Conservation (phyloP, 768 basidiomycete genomes). For the Strobilomyces echinocephalus region DNA sequence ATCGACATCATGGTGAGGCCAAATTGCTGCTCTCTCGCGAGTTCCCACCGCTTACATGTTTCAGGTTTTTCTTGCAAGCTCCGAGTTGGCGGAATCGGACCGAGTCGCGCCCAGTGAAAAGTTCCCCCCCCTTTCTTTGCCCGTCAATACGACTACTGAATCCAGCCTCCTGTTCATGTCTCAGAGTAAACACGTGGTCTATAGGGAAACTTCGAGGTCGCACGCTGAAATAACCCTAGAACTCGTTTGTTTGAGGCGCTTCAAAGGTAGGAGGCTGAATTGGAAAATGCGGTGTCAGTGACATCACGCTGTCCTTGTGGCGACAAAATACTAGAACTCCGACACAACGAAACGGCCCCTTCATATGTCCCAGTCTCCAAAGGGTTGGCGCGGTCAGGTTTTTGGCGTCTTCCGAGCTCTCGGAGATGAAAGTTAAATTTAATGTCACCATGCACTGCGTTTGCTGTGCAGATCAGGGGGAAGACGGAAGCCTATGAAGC, state of each 20-base stretch:
- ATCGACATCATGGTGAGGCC: no score
- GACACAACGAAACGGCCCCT: background rate
- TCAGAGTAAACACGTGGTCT: background rate
- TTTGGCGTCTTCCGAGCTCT: background rate
- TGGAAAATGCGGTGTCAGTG: background rate
- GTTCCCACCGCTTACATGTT: background rate
- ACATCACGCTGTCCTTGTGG: background rate
- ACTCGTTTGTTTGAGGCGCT: background rate
- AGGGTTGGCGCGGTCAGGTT: background rate
- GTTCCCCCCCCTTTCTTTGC: background rate
- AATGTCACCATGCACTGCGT: background rate
- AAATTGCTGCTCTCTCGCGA: no score
- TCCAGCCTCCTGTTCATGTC: no score
- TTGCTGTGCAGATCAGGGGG: background rate
- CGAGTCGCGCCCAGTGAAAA: background rate
- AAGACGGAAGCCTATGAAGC: background rate
- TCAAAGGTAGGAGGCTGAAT: background rate
- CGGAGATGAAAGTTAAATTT: slow-evolving; percentile 6
- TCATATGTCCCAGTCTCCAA: background rate
- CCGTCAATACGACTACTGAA: background rate
- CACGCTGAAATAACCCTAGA: background rate
- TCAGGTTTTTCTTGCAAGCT: no score
- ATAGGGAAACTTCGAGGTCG: background rate
- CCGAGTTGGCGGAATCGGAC: background rate
- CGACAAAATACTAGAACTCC: background rate